phyloP scores from a whole-genome alignment of 495 filamentous ascomycete species.

The Hyaloscypha hepaticicola region DNA sequence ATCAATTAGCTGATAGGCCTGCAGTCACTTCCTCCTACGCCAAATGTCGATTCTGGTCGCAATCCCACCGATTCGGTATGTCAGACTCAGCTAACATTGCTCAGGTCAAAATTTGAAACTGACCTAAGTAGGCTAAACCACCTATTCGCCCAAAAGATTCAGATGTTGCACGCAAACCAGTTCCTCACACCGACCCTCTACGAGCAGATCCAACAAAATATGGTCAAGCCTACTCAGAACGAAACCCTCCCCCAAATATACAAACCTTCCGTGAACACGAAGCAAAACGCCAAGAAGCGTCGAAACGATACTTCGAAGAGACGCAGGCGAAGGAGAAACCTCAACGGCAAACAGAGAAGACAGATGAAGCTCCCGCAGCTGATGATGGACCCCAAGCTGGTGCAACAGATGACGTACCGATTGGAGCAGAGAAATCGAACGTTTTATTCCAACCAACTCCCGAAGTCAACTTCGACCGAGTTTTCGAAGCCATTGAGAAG shows the following conservation, averaged over 20 bases:
- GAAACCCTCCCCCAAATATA: conserved; percentile 17
- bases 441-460: conserved; percentile 18
- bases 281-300: conserved; percentile 7
- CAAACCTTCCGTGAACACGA: conserved; percentile 11
- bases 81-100: not conserved
- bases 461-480: conserved; percentile 11
- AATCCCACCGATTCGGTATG: not conserved
- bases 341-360: conserved; percentile 4
- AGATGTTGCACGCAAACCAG: not conserved
- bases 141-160: not conserved
- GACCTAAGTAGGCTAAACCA: not conserved
- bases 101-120: not conserved
- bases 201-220: conserved; percentile 13
- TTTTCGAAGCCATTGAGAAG: conserved; percentile 7
- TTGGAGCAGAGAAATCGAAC: conserved; percentile 17
- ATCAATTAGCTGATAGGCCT: too few relatives aligned
- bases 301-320: conserved; percentile 10
- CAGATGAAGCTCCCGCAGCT: not conserved
- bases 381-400: conserved; percentile 7
- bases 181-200: not conserved
- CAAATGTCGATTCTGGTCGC: too few relatives aligned
- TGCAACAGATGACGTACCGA: conserved; percentile 16
- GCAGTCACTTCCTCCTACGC: too few relatives aligned
- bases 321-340: conserved; percentile 5
- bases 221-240: conserved; percentile 17